These are phyloP conservation scores for Datisca glomerata DNA, from an alignment of 306 rosid genomes.

Conservation along the genomic window DNA sequence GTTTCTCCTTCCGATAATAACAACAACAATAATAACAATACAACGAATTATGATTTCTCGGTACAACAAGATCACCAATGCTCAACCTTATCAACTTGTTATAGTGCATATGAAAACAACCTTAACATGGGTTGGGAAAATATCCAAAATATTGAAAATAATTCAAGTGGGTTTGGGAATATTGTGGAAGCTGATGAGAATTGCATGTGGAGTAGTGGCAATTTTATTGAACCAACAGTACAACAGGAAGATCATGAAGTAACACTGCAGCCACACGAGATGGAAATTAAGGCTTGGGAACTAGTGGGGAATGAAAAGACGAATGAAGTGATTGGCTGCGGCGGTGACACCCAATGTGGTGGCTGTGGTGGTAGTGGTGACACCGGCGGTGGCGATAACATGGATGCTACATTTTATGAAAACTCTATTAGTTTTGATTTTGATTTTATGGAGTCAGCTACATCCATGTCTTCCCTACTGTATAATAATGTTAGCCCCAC, in stretches of 20 bases:
- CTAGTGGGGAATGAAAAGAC: neutral
- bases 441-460: slow-evolving; percentile 18
- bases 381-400: no score
- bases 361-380: no score
- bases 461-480: slow-evolving; percentile 9
- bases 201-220: no score
- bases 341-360: no score
- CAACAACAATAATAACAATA: neutral
- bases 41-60: no score
- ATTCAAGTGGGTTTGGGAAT: no score
- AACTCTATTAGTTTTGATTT: slow-evolving; percentile 14
- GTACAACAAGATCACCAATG: no score
- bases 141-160: neutral
- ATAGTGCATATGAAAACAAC: neutral
- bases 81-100: neutral
- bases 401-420: slow-evolving; percentile 12
- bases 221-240: no score
- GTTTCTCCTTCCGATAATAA: neutral
- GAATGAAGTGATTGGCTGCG: neutral
- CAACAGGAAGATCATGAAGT: no score
- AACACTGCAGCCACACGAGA: no score
- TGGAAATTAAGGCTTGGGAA: no score
- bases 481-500: slow-evolving; percentile 10
- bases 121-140: neutral
- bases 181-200: no score